Evolutionary conservation across 169 alveolate species (phyloP).

Genomic region (Cryptosporidium bovis): DNA sequence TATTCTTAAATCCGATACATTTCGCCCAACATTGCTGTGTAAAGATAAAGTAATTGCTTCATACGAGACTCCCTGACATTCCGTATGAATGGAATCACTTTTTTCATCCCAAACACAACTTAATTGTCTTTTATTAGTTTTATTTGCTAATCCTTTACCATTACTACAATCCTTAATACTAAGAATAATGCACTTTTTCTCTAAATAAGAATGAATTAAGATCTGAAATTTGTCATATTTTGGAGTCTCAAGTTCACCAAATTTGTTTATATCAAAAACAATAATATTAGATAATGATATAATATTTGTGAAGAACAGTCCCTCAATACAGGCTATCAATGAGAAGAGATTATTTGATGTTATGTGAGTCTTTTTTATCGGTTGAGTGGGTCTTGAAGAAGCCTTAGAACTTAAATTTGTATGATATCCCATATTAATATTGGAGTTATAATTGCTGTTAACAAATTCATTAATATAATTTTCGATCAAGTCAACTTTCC

Average conservation of each 20-base stretch:
- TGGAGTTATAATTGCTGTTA: background rate
- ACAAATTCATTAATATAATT: constrained; percentile 4
- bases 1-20: constrained; percentile 1
- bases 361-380: constrained; percentile 6
- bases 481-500: constrained; percentile 63
- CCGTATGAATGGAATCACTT: constrained; percentile 18
- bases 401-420: background rate
- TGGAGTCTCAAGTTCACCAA: constrained; percentile 70
- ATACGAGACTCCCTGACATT: constrained; percentile 40
- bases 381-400: background rate
- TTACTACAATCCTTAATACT: constrained; percentile 8
- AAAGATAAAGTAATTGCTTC: constrained; percentile 34
- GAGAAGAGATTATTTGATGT: constrained; percentile 31
- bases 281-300: constrained; percentile 35
- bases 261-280: constrained; percentile 41
- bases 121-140: background rate
- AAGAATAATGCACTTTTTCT: constrained; percentile 29
- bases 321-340: constrained; percentile 34
- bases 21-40: background rate
- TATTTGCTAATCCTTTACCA: background rate
- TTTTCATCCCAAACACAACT: constrained; percentile 49
- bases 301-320: constrained; percentile 29
- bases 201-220: constrained; percentile 35
- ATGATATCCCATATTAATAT: background rate
- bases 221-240: constrained; percentile 42